These are phyloP conservation scores for Leishmania arabica DNA, from an alignment of 208 protist species.

Conservation along the genomic window DNA sequence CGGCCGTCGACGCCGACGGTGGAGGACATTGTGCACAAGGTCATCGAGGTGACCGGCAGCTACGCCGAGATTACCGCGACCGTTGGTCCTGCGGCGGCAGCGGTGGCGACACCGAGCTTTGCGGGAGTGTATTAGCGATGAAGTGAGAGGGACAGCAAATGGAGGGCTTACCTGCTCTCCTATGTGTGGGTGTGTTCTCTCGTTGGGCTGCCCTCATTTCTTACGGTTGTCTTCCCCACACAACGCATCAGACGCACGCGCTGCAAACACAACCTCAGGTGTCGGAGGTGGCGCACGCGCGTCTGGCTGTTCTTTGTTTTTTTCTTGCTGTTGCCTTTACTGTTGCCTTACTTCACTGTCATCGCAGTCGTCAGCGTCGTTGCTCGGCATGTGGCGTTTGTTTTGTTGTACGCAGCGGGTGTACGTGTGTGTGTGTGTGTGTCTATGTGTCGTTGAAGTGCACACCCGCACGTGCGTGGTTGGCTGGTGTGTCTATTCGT, in stretches of 20 bases:
- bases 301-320: background rate
- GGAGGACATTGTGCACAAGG: constrained; percentile 49
- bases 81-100: constrained; percentile 18
- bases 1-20: constrained; percentile 68
- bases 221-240: background rate
- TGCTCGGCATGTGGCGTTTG: background rate
- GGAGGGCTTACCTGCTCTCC: background rate
- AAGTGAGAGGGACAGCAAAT: background rate
- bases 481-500: background rate
- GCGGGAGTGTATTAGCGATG: background rate
- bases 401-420: background rate
- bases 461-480: background rate
- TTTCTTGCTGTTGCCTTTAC: background rate
- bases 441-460: background rate
- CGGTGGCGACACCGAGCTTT: background rate
- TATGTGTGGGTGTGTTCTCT: background rate
- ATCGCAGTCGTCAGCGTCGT: background rate
- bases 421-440: background rate
- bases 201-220: background rate
- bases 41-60: constrained; percentile 16
- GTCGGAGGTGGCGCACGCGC: background rate
- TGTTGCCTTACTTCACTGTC: background rate
- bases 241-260: background rate
- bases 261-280: background rate
- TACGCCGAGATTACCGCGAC: constrained; percentile 5